Evolutionary conservation across 2,329 filamentous ascomycete genomes (phyloP), one percentile per base, ranked within the genome.

Genomic region (Apiospora pterosperma): DNA sequence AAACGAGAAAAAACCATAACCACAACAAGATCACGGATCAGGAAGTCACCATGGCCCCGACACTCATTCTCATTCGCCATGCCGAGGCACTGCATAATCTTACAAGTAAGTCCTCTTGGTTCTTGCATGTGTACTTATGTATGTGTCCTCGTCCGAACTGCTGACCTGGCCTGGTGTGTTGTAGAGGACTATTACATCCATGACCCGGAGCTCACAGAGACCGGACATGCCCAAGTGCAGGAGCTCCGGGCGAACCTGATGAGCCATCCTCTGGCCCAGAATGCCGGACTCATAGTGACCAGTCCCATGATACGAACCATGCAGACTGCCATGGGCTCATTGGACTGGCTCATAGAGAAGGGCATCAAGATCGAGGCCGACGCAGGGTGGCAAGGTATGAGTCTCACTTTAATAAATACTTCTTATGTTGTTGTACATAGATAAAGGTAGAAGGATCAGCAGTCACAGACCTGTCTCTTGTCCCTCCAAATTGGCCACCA

Each of bases 41-140:
- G 25, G 16, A 11, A 52, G 25, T 52, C 7, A 31, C 2, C 23
- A 87, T 87, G 85, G 73, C 84, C 62, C 84, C 84, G 1, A 85
- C 80, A 0, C 71, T 97, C 66, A 91, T 98, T 69, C 83, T 98
- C 73, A 90, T 97, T 73, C 91, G 95, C 70, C 95, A 98, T 83
- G 95, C 92, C 19, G 92, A 98, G 77, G 85, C 82, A 10, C 72
- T 81, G n/a, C 85, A 88, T 73, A 88, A 88, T 65, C 76, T 79
- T 16, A 72, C 77, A 61, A 75, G 86, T 86, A 79, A 78, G 84
- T 83, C 31, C 28, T 7, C 14, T 62, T 62, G 58, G 63, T 60
- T n/a, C 25, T 39, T 14, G 21, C 12, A n/a, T 31, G 36, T 41
- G 16, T 5, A 42, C 16, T 41, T 12, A 11, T 14, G 21, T 7